Conservation (phyloP, 164 flowering plant genomes). For the Amborella trichopoda region DNA sequence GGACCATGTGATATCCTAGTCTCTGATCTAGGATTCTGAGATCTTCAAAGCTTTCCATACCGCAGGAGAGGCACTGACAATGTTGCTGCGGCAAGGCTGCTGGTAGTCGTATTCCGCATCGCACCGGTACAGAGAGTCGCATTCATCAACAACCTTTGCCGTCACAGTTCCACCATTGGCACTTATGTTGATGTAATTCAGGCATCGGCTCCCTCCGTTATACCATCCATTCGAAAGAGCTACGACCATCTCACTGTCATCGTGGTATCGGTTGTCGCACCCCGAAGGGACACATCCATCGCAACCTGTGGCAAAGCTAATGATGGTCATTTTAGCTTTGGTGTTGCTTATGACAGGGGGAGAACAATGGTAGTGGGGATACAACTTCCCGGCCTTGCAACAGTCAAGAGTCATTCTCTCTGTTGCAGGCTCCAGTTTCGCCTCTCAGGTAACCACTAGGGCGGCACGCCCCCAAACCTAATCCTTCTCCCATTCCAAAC, state of each 20-base stretch:
- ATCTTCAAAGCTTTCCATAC: not conserved
- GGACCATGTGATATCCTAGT: too few relatives aligned
- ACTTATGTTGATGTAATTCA: not conserved
- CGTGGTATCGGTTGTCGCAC: not conserved
- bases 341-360: conserved; percentile 2
- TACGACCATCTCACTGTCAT: not conserved
- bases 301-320: not conserved
- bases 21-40: too few relatives aligned
- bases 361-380: conserved; percentile 1
- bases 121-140: not conserved
- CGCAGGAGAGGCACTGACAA: not conserved
- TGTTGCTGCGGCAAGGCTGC: not conserved
- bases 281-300: conserved; percentile 3
- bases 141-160: conserved; percentile 1
- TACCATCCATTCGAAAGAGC: not conserved
- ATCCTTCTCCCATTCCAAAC: too few relatives aligned
- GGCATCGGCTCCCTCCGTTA: not conserved
- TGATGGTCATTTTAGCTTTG: not conserved
- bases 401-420: too few relatives aligned
- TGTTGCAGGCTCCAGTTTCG: too few relatives aligned
- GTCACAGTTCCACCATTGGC: not conserved
- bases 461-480: too few relatives aligned
- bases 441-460: too few relatives aligned
- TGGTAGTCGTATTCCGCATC: not conserved
- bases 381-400: not conserved